Conservation (phyloP, 2,329 filamentous ascomycete species). For the Aspergillus novoparasiticus region DNA sequence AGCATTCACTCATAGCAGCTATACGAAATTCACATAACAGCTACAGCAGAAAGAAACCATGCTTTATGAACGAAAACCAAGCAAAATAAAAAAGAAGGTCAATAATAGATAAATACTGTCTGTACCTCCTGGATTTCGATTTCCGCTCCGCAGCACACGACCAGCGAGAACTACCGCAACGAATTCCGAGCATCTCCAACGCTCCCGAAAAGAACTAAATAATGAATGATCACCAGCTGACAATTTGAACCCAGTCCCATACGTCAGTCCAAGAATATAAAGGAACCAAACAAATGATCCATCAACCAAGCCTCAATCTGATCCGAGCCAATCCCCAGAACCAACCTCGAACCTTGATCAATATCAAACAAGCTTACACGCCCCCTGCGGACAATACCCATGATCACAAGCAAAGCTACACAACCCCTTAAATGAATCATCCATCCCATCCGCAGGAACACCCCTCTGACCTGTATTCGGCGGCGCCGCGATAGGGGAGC, state of each 20-base stretch:
- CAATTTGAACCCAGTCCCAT: not conserved
- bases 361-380: slow-evolving; percentile 15
- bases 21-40: no score
- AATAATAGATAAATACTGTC: no score
- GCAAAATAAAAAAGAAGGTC: no score
- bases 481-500: slow-evolving; percentile 24
- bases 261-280: not conserved
- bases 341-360: not conserved
- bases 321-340: not conserved
- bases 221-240: not conserved
- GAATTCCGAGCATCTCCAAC: not conserved
- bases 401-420: slow-evolving; percentile 52
- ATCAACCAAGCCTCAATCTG: not conserved
- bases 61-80: no score
- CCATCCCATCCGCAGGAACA: slow-evolving; percentile 19
- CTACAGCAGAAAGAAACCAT: no score
- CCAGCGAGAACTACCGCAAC: not conserved
- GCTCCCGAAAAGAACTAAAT: not conserved
- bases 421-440: slow-evolving; percentile 46
- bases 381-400: slow-evolving; percentile 48
- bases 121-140: not conserved
- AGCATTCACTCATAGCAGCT: not conserved
- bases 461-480: slow-evolving; percentile 26
- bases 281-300: no score
- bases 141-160: not conserved